Evolutionary conservation across 805 yeast genomes (phyloP).

Genomic region (Sungouiella blattae): DNA sequence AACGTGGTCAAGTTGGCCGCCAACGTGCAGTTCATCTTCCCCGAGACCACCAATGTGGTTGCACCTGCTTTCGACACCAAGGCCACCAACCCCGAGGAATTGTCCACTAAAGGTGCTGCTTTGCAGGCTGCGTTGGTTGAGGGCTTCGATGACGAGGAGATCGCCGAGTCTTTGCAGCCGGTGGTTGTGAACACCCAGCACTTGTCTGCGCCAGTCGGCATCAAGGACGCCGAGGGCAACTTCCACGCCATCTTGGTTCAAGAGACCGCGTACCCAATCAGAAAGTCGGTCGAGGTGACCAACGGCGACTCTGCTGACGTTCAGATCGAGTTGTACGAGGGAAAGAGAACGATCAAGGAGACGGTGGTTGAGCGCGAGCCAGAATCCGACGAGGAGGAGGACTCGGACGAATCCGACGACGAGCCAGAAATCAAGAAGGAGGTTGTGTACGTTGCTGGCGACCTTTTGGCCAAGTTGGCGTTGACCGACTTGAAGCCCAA

Average conservation of each 20-base stretch:
- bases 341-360: conserved; percentile 78
- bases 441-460: conserved; percentile 69
- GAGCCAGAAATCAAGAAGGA: conserved; percentile 86
- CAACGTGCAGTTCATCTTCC: conserved; percentile 71
- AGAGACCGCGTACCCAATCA: conserved; percentile 89
- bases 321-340: conserved; percentile 75
- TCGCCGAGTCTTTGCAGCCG: conserved; percentile 76
- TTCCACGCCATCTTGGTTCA: conserved; percentile 72
- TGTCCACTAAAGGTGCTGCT: conserved; percentile 92
- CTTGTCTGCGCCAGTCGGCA: conserved; percentile 77
- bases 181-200: conserved; percentile 88
- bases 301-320: conserved; percentile 58
- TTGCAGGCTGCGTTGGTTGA: conserved; percentile 88
- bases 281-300: conserved; percentile 64
- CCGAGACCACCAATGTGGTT: conserved; percentile 68
- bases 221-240: conserved; percentile 67
- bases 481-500: conserved; percentile 66
- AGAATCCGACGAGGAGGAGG: conserved; percentile 50
- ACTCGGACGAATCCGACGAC: conserved; percentile 56
- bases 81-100: conserved; percentile 84
- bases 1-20: conserved; percentile 87
- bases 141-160: conserved; percentile 78
- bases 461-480: conserved; percentile 73
- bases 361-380: conserved; percentile 70
- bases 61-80: conserved; percentile 74